These are phyloP conservation scores for Hypoxylon sp. DNA, from an alignment of 2,329 filamentous ascomycete genomes.

Conservation along the genomic window DNA sequence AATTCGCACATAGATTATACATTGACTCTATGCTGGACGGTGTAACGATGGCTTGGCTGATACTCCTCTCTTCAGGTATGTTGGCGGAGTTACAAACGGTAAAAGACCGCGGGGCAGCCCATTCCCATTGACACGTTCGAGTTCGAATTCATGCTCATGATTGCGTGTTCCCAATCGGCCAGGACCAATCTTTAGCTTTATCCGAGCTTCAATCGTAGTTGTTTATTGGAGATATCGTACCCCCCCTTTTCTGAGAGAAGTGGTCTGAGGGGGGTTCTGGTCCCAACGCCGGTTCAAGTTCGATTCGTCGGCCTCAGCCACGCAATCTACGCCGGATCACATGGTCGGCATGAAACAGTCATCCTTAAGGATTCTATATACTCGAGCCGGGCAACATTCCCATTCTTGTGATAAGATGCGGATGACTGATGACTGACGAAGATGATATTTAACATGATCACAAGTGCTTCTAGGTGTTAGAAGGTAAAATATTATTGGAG, in stretches of 20 bases:
- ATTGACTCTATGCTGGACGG: constrained; percentile 18
- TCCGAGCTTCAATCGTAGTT: constrained; percentile 18
- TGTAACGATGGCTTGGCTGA: constrained; percentile 29
- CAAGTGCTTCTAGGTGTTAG: constrained; percentile 24
- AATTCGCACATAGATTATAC: constrained; percentile 9
- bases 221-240: constrained; percentile 19
- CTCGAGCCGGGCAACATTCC: constrained; percentile 25
- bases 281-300: constrained; percentile 15
- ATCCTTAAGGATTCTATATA: constrained; percentile 33
- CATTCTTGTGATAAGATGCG: constrained; percentile 35
- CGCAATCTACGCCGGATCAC: constrained; percentile 27
- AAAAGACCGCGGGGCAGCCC: constrained; percentile 30
- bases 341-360: constrained; percentile 19
- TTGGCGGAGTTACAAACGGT: constrained; percentile 10
- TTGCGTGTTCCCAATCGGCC: constrained; percentile 23
- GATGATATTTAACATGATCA: constrained; percentile 27
- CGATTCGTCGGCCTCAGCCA: constrained; percentile 32
- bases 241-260: constrained; percentile 25
- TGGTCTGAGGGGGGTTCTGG: constrained; percentile 25
- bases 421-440: constrained; percentile 25
- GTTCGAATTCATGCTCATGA: constrained; percentile 6
- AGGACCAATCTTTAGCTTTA: constrained; percentile 11
- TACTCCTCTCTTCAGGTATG: constrained; percentile 19
- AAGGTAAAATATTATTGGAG: constrained; percentile 17
- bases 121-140: constrained; percentile 23